Conservation (phyloP, 129 eudicot species). For the Erigeron canadensis region DNA sequence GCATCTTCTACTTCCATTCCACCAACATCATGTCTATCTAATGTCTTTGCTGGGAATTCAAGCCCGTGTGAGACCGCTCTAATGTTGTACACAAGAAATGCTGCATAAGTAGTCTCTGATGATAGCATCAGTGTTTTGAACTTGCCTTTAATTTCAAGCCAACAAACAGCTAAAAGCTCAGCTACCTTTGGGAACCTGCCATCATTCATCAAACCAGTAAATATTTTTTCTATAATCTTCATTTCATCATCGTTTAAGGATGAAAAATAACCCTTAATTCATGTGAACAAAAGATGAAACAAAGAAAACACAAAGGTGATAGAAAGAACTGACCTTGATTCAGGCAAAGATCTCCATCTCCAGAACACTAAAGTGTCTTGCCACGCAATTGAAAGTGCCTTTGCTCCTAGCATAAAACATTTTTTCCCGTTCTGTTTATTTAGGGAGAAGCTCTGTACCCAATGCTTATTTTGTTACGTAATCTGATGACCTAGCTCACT, state of each 20-base stretch:
- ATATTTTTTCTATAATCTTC: not conserved
- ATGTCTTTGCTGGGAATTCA: conserved; percentile 26
- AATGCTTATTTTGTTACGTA: not conserved
- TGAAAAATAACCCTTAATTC: not conserved
- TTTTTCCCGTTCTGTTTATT: conserved; percentile 39
- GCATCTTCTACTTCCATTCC: conserved; percentile 18
- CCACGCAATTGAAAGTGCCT: conserved; percentile 40
- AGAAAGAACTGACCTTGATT: conserved; percentile 39
- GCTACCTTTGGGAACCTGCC: conserved; percentile 61
- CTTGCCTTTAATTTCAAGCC: conserved; percentile 50
- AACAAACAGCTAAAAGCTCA: conserved; percentile 39
- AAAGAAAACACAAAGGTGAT: conserved; percentile 17
- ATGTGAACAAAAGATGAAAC: not conserved
- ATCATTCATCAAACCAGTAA: not conserved
- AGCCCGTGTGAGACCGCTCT: conserved; percentile 29
- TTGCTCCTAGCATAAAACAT: conserved; percentile 45
- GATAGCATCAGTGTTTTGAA: conserved; percentile 42
- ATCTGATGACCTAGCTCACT: not conserved
- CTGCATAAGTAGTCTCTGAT: conserved; percentile 40
- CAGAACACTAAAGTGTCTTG: conserved; percentile 30
- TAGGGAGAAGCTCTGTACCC: conserved; percentile 41
- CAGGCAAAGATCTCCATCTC: conserved; percentile 39
- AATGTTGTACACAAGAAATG: conserved; percentile 50
- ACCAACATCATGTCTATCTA: conserved; percentile 23
- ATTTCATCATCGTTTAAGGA: not conserved